Percentiles rank a stretch among this genome's conserved stretches.
These are phyloP conservation scores for Scheffersomyces stambukii DNA, from an alignment of 1,139 yeast genomes.

Conservation along the genomic window DNA sequence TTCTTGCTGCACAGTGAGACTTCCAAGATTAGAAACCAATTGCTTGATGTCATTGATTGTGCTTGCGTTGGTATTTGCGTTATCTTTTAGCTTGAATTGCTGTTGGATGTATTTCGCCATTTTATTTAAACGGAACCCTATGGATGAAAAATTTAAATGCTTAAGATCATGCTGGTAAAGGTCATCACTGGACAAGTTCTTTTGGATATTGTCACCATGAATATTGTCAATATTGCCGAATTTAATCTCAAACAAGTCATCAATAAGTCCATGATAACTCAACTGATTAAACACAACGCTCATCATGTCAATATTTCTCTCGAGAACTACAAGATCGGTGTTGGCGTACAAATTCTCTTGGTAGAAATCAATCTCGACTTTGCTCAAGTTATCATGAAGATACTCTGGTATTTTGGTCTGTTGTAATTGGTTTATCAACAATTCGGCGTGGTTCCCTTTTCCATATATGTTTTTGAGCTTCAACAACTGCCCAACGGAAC, in stretches of 20 bases:
- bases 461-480: conserved; percentile 37
- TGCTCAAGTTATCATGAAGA: conserved; percentile 24
- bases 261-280: conserved; percentile 78
- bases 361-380: conserved; percentile 36
- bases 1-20: conserved; percentile 64
- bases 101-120: conserved; percentile 70
- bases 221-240: conserved; percentile 35
- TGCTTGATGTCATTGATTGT: conserved; percentile 65
- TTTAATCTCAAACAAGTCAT: conserved; percentile 59
- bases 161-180: conserved; percentile 42
- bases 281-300: conserved; percentile 73
- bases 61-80: conserved; percentile 18
- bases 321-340: conserved; percentile 68
- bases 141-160: conserved; percentile 72
- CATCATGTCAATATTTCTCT: conserved; percentile 68
- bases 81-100: conserved; percentile 45
- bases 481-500: conserved; percentile 13
- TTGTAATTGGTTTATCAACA: conserved; percentile 24
- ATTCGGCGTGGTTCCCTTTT: conserved; percentile 36
- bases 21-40: conserved; percentile 69
- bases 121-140: conserved; percentile 68
- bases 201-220: conserved; percentile 14
- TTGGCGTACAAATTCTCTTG: conserved; percentile 34
- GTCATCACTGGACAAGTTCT: conserved; percentile 21
- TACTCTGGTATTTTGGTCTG: conserved; percentile 26